Evolutionary conservation across 2,329 filamentous ascomycete species (phyloP).

Genomic region (Metarhizium robertsii): DNA sequence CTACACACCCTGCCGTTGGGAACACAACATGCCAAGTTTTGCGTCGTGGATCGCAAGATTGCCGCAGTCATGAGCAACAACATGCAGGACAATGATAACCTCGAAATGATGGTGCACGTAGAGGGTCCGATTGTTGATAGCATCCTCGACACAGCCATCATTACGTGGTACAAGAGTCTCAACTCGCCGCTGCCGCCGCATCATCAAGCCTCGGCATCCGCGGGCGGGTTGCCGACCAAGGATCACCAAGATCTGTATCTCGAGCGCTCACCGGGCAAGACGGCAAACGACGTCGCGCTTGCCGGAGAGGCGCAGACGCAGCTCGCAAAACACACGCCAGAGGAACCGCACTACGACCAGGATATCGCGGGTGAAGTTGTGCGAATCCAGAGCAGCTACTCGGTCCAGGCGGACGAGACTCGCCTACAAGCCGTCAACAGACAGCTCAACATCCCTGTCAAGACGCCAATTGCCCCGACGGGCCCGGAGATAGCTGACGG

Average conservation of each 20-base stretch:
- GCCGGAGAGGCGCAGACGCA: neutral
- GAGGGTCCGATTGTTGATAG: constrained; percentile 71
- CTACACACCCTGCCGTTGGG: constrained; percentile 61
- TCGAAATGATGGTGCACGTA: constrained; percentile 72
- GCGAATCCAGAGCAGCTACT: constrained; percentile 50
- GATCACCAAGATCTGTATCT: constrained; percentile 1
- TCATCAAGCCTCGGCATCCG: neutral
- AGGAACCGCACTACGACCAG: constrained; percentile 54
- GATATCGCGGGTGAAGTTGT: constrained; percentile 51
- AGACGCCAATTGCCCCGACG: constrained; percentile 37
- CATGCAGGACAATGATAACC: constrained; percentile 67
- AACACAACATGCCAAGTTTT: constrained; percentile 71
- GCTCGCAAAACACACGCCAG: constrained; percentile 46
- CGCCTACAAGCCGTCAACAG: constrained; percentile 50
- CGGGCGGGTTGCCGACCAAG: neutral
- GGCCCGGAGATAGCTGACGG: constrained; percentile 43
- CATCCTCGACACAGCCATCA: constrained; percentile 63
- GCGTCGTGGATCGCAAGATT: constrained; percentile 64
- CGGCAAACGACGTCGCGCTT: neutral
- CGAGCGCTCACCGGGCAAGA: neutral
- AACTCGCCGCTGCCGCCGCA: constrained; percentile 8
- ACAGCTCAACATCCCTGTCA: constrained; percentile 55
- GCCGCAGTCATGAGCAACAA: constrained; percentile 71
- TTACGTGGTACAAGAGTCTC: constrained; percentile 60
- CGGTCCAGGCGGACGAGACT: constrained; percentile 39